Percentiles rank a stretch among this genome's conserved stretches.
Evolutionary conservation across 2,329 filamentous ascomycete species (phyloP).

Genomic region (Phyllachora maydis): DNA sequence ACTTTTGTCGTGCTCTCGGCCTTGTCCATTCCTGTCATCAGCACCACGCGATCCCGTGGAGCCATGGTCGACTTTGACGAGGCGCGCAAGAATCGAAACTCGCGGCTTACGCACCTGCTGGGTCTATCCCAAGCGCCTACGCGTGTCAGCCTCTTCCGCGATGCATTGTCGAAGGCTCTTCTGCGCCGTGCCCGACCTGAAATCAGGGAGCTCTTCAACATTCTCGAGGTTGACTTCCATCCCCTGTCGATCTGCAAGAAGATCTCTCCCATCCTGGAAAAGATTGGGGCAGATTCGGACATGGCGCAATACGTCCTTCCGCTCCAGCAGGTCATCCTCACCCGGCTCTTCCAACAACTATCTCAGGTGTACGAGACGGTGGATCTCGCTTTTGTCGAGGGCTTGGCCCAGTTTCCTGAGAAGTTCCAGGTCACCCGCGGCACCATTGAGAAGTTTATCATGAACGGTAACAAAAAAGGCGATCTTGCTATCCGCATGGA

Average conservation of each 20-base stretch:
- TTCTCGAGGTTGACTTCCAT: constrained; percentile 97
- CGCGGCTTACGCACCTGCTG: constrained; percentile 82
- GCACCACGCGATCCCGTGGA: constrained; percentile 86
- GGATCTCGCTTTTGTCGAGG: constrained; percentile 80
- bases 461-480: constrained; percentile 99
- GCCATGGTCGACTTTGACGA: constrained; percentile 94
- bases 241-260: constrained; percentile 97
- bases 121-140: constrained; percentile 84
- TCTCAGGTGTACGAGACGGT: constrained; percentile 99
- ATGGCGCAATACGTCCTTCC: constrained; percentile 95
- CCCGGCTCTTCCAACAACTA: constrained; percentile 93
- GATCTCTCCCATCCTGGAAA: constrained; percentile 84
- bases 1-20: constrained; percentile 92
- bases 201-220: constrained; percentile 94
- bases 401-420: constrained; percentile 87
- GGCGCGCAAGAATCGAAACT: constrained; percentile 97
- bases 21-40: constrained; percentile 96
- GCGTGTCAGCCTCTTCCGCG: constrained; percentile 80
- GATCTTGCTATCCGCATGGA: constrained; percentile 92
- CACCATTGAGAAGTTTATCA: constrained; percentile 99
- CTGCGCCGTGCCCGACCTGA: constrained; percentile 83
- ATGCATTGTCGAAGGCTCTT: constrained; percentile 85
- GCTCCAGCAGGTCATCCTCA: constrained; percentile 95
- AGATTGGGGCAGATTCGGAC: constrained; percentile 84
- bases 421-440: constrained; percentile 81